Evolutionary conservation across 139 green algal species (phyloP), one percentile per base, ranked within the genome.

Genomic region (Chlamydomonas asymmetrica): DNA sequence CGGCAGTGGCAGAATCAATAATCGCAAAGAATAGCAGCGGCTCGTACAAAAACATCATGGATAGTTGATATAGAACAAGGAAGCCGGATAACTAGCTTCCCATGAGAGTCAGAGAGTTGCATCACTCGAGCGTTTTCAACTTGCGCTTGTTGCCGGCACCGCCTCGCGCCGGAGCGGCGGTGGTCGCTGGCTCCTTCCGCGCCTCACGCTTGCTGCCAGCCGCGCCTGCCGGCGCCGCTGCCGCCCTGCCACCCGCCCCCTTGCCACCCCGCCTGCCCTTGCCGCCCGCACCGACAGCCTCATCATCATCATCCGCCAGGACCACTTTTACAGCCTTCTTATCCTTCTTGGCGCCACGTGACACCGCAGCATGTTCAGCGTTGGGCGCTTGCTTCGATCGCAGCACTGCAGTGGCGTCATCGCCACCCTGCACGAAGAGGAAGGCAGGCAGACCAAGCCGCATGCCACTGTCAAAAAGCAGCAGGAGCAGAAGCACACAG

Each of bases 101-200:
- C 45, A 40, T 64, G 57, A 13, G 29, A 4, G 29, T 39, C 57
- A 64, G 32, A 20, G 4, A 3, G 31, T 9, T 50, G 2, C 29
- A 40, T 39, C 27, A 79, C 6, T 73, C 63, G 1, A 73, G 52
- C 2, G 73, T 73, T 34, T 61, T 67, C n/a, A 73, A 29, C 31
- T 73, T 50, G n/a, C 5, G 34, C 70, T 60, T 76, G 23, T 52
- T 52, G 13, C 45, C 45, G 18, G 25, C 3, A 25, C n/a, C n/a
- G 52, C 52, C 52, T n/a, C 32, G 31, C 27, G 10, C 52, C 3
- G 23, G 23, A 9, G 52, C 52, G 2, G 52, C 52, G 23, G 52
- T 32, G 52, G 52, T 25, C 23, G 32, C 52, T 2, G 32, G 27
- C 52, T 35, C 52, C 1, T 34, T 25, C 1, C 31, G 27, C 25